A percentile compares a stretch with the other conserved stretches of the same genome.
These are phyloP conservation scores for Moelleriella libera DNA, from an alignment of 2,329 filamentous ascomycete species.

Conservation along the genomic window DNA sequence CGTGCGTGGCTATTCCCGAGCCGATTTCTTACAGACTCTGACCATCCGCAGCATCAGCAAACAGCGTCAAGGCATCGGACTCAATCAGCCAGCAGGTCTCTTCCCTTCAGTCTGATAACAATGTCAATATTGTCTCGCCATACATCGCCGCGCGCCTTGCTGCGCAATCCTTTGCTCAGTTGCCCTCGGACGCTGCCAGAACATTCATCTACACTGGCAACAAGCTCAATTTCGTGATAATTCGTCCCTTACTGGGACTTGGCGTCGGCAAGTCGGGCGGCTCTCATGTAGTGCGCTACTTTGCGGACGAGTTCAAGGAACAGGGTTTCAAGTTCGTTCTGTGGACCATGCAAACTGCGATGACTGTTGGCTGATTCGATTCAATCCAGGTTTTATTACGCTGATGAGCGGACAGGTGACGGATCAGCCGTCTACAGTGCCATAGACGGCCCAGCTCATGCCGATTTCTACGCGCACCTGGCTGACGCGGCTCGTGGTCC, in stretches of 20 bases:
- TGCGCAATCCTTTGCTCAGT: slow-evolving; percentile 5
- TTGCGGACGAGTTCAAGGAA: slow-evolving; percentile 17
- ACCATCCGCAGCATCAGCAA: neutral
- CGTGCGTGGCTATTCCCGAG: neutral
- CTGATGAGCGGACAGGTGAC: slow-evolving; percentile 28
- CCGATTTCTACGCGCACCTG: slow-evolving; percentile 23
- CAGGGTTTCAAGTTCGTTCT: slow-evolving; percentile 17
- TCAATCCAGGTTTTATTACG: slow-evolving; percentile 32
- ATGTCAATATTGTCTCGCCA: slow-evolving; percentile 1
- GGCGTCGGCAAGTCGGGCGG: slow-evolving; percentile 26
- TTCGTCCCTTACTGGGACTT: slow-evolving; percentile 17
- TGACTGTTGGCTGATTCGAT: neutral
- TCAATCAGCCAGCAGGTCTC: neutral
- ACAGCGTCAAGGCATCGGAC: neutral
- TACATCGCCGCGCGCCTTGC: neutral
- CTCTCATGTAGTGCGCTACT: slow-evolving; percentile 12
- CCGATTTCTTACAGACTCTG: neutral
- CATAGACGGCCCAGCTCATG: slow-evolving; percentile 26
- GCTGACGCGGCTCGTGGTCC: slow-evolving; percentile 26
- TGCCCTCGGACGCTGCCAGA: slow-evolving; percentile 15
- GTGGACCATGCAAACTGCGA: neutral
- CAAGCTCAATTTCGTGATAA: slow-evolving; percentile 17
- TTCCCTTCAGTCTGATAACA: slow-evolving; percentile 1
- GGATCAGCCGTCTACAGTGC: slow-evolving; percentile 14
- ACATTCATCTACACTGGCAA: slow-evolving; percentile 32